Percentiles rank a stretch among this genome's conserved stretches.
Evolutionary conservation across 2,329 filamentous ascomycete species (phyloP).

Genomic region (Cadophora gregata): DNA sequence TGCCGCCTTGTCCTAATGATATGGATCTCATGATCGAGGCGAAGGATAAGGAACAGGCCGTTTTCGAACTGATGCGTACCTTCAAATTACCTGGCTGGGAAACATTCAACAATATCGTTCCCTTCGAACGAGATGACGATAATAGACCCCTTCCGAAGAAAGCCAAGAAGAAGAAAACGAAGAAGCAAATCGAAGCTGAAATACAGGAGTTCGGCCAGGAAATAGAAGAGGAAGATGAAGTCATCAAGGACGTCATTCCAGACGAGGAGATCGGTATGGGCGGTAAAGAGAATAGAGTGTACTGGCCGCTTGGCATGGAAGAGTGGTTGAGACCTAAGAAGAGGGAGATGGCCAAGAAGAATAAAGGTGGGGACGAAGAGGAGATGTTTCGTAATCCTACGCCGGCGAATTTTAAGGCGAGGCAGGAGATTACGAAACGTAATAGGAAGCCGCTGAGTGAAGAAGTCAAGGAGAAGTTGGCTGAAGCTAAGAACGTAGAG

Average conservation of each 20-base stretch:
- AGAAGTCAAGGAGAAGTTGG: conserved; percentile 33
- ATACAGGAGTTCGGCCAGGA: conserved; percentile 43
- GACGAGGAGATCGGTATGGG: conserved; percentile 83
- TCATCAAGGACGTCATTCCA: conserved; percentile 48
- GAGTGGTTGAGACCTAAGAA: conserved; percentile 88
- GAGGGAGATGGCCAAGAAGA: conserved; percentile 60
- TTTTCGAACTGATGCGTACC: conserved; percentile 90
- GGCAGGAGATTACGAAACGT: conserved; percentile 33
- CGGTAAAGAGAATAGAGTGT: conserved; percentile 79
- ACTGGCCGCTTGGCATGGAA: conserved; percentile 90
- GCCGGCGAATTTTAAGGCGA: conserved; percentile 40
- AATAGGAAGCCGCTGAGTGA: conserved; percentile 34
- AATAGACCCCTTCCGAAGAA: conserved; percentile 61
- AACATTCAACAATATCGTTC: conserved; percentile 76
- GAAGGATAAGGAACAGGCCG: conserved; percentile 96
- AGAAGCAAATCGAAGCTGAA: conserved; percentile 47
- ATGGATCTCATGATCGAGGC: conserved; percentile 99
- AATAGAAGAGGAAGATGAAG: conserved; percentile 46
- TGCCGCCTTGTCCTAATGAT: conserved; percentile 80
- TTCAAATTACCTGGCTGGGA: conserved; percentile 85
- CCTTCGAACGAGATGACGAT: conserved; percentile 78
- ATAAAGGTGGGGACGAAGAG: conserved; percentile 46
- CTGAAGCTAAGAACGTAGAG: conserved; percentile 30
- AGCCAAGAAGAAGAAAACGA: conserved; percentile 49
- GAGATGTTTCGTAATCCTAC: conserved; percentile 42